These are phyloP conservation scores for Colletotrichum orbiculare DNA, from an alignment of 2,329 filamentous ascomycete genomes.

Conservation along the genomic window DNA sequence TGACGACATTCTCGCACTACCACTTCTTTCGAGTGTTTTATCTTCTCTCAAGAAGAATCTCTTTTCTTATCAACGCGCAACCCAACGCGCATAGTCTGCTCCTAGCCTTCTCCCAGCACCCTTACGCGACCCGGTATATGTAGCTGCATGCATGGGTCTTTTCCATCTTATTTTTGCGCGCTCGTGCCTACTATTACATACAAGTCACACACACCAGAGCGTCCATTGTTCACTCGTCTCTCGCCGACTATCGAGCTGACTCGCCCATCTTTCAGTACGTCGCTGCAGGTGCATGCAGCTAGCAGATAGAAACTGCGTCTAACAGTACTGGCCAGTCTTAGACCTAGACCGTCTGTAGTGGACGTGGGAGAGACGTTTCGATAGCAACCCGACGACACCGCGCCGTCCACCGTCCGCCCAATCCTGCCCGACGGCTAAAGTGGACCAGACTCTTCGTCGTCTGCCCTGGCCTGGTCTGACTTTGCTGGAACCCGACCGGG, in stretches of 20 bases:
- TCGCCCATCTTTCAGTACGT: conserved; percentile 31
- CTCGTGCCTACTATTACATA: conserved; percentile 3
- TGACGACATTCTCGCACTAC: conserved; percentile 28
- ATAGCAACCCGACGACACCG: conserved; percentile 27
- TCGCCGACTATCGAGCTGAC: conserved; percentile 19
- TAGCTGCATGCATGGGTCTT: conserved; percentile 17
- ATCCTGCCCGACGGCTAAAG: conserved; percentile 9
- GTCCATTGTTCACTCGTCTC: background rate
- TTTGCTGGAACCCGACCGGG: conserved; percentile 20
- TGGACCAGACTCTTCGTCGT: background rate
- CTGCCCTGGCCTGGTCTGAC: conserved; percentile 12
- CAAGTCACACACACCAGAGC: background rate
- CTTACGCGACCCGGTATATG: background rate
- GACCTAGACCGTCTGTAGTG: conserved; percentile 3
- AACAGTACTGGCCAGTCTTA: background rate
- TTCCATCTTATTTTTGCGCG: conserved; percentile 28
- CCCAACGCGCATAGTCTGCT: conserved; percentile 8
- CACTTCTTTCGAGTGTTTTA: conserved; percentile 15
- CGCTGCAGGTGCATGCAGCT: conserved; percentile 33
- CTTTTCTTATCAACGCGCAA: conserved; percentile 4
- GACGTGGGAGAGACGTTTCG: conserved; percentile 29
- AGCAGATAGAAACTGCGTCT: conserved; percentile 8
- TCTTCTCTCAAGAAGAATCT: background rate
- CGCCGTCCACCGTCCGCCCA: conserved; percentile 17
- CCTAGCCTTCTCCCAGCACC: too few species aligned